Evolutionary conservation across 768 basidiomycete genomes (phyloP).

Genomic region (Mycena pura): DNA sequence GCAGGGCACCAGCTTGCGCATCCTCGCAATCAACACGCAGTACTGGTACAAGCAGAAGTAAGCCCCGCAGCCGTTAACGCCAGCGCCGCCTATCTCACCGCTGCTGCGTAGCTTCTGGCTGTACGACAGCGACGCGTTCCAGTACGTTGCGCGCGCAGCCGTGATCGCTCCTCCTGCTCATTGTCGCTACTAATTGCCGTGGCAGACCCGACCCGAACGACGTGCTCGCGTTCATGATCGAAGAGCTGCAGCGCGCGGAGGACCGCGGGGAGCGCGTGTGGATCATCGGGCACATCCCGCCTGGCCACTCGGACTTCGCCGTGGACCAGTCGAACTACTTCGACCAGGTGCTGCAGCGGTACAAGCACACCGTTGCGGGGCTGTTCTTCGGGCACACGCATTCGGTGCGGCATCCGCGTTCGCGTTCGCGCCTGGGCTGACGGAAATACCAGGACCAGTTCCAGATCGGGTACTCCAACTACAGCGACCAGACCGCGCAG

Average conservation of each 20-base stretch:
- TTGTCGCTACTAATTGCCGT: not conserved
- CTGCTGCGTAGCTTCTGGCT: conserved; percentile 57
- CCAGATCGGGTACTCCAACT: conserved; percentile 64
- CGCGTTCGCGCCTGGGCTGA: too few species aligned
- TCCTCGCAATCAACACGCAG: conserved; percentile 65
- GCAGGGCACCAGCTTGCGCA: conserved; percentile 56
- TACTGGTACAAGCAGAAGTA: conserved; percentile 70
- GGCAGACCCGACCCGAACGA: conserved; percentile 64
- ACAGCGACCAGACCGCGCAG: conserved; percentile 47
- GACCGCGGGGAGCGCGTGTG: conserved; percentile 64
- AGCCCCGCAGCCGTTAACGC: conserved; percentile 12
- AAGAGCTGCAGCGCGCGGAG: conserved; percentile 65
- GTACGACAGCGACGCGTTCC: conserved; percentile 56
- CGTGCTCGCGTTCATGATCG: conserved; percentile 58
- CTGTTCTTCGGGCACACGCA: conserved; percentile 72
- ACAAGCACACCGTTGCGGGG: conserved; percentile 62
- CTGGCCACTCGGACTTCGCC: conserved; percentile 35
- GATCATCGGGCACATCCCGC: conserved; percentile 68
- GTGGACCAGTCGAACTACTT: conserved; percentile 70
- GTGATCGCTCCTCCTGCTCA: too few species aligned
- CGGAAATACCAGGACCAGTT: conserved; percentile 63
- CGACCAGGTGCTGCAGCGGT: conserved; percentile 66
- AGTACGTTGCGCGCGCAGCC: too few species aligned
- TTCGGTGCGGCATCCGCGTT: conserved; percentile 40
- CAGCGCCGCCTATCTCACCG: not conserved